Conservation (phyloP, 495 filamentous ascomycete genomes). For the Penicillium lividum region DNA sequence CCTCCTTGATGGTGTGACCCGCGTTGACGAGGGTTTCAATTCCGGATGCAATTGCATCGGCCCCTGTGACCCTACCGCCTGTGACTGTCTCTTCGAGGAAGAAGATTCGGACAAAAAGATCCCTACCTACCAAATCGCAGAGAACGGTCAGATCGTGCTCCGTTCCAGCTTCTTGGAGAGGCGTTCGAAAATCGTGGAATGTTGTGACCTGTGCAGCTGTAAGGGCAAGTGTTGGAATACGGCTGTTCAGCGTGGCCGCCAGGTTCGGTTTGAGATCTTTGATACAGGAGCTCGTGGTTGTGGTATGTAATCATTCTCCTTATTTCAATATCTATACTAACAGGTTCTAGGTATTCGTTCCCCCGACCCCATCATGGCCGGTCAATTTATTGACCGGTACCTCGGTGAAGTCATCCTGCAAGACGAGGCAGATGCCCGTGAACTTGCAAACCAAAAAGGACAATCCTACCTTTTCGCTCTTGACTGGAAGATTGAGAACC, state of each 20-base stretch:
- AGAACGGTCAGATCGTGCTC: conserved; percentile 21
- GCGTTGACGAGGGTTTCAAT: conserved; percentile 37
- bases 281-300: conserved; percentile 76
- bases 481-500: conserved; percentile 61
- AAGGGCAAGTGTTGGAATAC: conserved; percentile 67
- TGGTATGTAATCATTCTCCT: conserved; percentile 53
- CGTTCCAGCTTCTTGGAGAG: conserved; percentile 31
- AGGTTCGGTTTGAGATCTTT: conserved; percentile 78
- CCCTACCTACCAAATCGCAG: conserved; percentile 34
- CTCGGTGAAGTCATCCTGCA: conserved; percentile 84
- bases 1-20: conserved; percentile 35
- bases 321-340: conserved; percentile 8
- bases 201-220: conserved; percentile 72
- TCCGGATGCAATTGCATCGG: conserved; percentile 41
- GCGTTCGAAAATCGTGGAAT: conserved; percentile 72
- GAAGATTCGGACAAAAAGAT: conserved; percentile 36
- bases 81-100: conserved; percentile 42
- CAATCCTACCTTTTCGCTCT: conserved; percentile 78
- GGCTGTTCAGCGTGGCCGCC: conserved; percentile 77
- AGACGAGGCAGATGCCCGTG: conserved; percentile 65
- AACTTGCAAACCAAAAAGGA: conserved; percentile 40
- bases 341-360: conserved; percentile 62
- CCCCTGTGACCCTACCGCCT: conserved; percentile 36
- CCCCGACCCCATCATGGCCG: conserved; percentile 63
- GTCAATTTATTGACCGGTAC: conserved; percentile 88